Evolutionary conservation across 1,284 basidiomycete genomes (phyloP), one percentile per base, ranked within the genome.

Genomic region (Microbotryum silenes-acaulis): DNA sequence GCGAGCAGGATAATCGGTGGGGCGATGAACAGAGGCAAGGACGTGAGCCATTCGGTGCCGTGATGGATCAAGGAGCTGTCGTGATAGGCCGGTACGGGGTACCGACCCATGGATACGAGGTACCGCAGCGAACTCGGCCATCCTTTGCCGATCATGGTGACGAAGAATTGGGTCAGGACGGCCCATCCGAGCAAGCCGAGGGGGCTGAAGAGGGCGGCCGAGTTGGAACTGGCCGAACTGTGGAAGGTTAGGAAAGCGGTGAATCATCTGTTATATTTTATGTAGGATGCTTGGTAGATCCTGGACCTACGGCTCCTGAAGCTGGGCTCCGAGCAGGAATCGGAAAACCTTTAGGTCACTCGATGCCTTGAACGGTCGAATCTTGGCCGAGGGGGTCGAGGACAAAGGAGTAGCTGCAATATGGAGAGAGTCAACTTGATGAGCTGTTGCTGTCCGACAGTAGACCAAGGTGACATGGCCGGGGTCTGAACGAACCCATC

Each of bases 291-390:
- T 53, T 18, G 14, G 51, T 4, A 14, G 46, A 27, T 25, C n/a
- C 25, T 14, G 5, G 33, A 63, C 64, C 29, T n/a, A 63, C 60
- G 65, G 65, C 37, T 67, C 65, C 63, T 65, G 66, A 48, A 64
- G 56, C n/a, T 52, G 25, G 1, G 54, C 53, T 0, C 65, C 67
- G 21, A 69, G 52, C n/a, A 66, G 54, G 55, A 64, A 69, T n/a
- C 67, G 53, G 20, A 49, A 52, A 8, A 64, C 48, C 14, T 63
- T 66, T 20, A 66, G 56, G 52, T 68, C 67, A 8, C 21, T 56
- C 8, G 46, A n/a, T 0, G 54, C 12, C 25, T 57, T 21, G 60
- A 62, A 67, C 1, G 67, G 58, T 18, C 67, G 49, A 46, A 69
- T 65, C 10, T 53, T 20, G 6, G 67, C 62, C 1, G 58, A 57